A percentile compares a stretch with the other conserved stretches of the same genome.
Conservation (phyloP, 1,139 yeast genomes). For the Wickerhamomyces sp. region DNA sequence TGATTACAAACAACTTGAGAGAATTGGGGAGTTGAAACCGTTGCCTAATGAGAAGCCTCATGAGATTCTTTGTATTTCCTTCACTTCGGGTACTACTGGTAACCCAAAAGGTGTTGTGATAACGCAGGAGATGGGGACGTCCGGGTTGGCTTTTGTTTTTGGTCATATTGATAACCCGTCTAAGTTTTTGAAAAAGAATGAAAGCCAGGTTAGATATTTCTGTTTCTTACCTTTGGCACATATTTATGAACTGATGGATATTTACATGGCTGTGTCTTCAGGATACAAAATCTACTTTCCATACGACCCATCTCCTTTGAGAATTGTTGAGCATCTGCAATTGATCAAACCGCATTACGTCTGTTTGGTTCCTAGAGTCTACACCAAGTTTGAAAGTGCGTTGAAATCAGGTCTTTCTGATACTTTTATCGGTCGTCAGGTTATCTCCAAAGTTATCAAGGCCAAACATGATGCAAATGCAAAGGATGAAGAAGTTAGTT, state of each 20-base stretch:
- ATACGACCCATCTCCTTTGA: slow-evolving; percentile 23
- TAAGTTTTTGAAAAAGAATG: not conserved
- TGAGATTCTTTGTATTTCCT: slow-evolving; percentile 59
- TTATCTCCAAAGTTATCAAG: slow-evolving; percentile 29
- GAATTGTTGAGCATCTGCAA: slow-evolving; percentile 47
- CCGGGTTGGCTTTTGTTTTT: slow-evolving; percentile 23
- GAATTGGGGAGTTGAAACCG: slow-evolving; percentile 47
- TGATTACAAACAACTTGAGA: slow-evolving; percentile 48
- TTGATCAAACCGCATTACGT: slow-evolving; percentile 44
- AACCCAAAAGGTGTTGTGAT: slow-evolving; percentile 37
- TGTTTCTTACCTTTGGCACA: slow-evolving; percentile 46
- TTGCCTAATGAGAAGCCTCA: slow-evolving; percentile 36
- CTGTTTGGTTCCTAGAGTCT: slow-evolving; percentile 58
- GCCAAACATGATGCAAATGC: slow-evolving; percentile 31
- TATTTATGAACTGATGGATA: slow-evolving; percentile 33
- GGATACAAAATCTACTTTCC: slow-evolving; percentile 36
- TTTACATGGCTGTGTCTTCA: slow-evolving; percentile 10
- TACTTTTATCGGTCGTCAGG: slow-evolving; percentile 32
- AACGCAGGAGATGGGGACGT: slow-evolving; percentile 29
- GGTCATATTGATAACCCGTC: slow-evolving; percentile 4
- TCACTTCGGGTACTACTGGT: slow-evolving; percentile 49
- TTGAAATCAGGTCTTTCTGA: slow-evolving; percentile 48
- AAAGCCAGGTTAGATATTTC: slow-evolving; percentile 8
- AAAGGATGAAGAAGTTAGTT: slow-evolving; percentile 29
- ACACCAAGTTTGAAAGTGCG: slow-evolving; percentile 50